Evolutionary conservation across 2,329 filamentous ascomycete genomes (phyloP), one percentile per base, ranked within the genome.

Genomic region (Shiraia bambusicola): DNA sequence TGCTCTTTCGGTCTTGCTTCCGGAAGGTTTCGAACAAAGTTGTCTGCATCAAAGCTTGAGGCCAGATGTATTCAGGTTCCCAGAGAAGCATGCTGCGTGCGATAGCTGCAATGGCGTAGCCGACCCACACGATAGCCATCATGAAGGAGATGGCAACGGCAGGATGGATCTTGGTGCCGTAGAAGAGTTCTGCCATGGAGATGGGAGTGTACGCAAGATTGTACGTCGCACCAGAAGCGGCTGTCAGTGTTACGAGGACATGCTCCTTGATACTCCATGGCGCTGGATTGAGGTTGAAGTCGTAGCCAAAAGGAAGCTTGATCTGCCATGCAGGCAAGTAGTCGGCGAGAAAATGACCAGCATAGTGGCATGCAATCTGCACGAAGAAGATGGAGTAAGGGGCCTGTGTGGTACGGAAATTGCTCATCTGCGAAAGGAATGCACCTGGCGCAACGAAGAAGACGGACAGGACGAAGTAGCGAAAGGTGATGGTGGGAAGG

Each of bases 321-420:
- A 81, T 52, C 6, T 66, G 66, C 66, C 72, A 75, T 2, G 68
- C 63, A 1, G 79, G 79, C 1, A 81, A 62, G 1, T 74, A 58
- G 36, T 72, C 72, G 1, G 78, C 78, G 2, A 81, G 69, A 63
- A 77, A 78, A 24, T 73, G 66, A 1, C 78, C 78, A 9, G 74
- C 69, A 41, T 80, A 80, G 52, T 79, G 78, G 33, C 72, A 77
- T 0, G 77, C 77, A 13, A 81, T 78, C 51, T 80, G 77, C 24
- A 83, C 79, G 47, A 83, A 83, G 58, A 82, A 82, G 34, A 83
- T 74, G 0, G 79, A 80, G 55, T 82, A 83, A 0, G 76, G 75
- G 1, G 78, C 76, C 30, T 73, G 74, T 0, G 80, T 82, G 1
- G 80, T 82, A 31, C 80, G 72, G 53, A 74, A 83, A 34, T 74